Evolutionary conservation across 495 filamentous ascomycete species (phyloP).

Genomic region (Podospora pseudoanserina): DNA sequence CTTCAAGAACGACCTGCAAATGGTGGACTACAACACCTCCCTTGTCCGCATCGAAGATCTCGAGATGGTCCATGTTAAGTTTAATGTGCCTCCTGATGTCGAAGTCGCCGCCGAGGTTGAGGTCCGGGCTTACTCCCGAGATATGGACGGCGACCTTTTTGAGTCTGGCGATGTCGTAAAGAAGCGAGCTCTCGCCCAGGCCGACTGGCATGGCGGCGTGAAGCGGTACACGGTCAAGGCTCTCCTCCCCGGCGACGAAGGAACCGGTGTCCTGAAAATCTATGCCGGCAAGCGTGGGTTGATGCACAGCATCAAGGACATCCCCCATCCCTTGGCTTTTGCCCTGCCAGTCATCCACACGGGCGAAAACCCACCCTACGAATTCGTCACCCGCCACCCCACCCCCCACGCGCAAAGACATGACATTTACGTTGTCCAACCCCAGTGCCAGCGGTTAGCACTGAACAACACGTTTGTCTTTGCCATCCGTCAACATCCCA

Average conservation of each 20-base stretch:
- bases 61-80: constrained; percentile 85
- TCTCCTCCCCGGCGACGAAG: constrained; percentile 83
- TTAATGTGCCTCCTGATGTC: constrained; percentile 81
- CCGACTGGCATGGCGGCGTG: constrained; percentile 80
- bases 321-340: constrained; percentile 86
- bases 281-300: constrained; percentile 91
- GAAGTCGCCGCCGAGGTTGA: constrained; percentile 95
- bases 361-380: constrained; percentile 88
- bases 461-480: constrained; percentile 98
- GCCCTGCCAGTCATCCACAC: constrained; percentile 87
- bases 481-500: constrained; percentile 86
- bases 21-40: constrained; percentile 90
- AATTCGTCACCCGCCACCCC: constrained; percentile 88
- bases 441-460: constrained; percentile 81
- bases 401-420: constrained; percentile 95
- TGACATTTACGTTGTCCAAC: constrained; percentile 93
- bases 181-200: constrained; percentile 84
- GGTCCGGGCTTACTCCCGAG: constrained; percentile 69
- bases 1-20: constrained; percentile 73
- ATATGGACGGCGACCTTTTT: constrained; percentile 87
- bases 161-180: constrained; percentile 84
- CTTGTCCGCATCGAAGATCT: constrained; percentile 80
- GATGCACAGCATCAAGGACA: constrained; percentile 93
- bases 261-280: constrained; percentile 80
- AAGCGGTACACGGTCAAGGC: constrained; percentile 94